phyloP scores from a whole-genome alignment of 1,284 basidiomycete species.

The Tilletia setariae region DNA sequence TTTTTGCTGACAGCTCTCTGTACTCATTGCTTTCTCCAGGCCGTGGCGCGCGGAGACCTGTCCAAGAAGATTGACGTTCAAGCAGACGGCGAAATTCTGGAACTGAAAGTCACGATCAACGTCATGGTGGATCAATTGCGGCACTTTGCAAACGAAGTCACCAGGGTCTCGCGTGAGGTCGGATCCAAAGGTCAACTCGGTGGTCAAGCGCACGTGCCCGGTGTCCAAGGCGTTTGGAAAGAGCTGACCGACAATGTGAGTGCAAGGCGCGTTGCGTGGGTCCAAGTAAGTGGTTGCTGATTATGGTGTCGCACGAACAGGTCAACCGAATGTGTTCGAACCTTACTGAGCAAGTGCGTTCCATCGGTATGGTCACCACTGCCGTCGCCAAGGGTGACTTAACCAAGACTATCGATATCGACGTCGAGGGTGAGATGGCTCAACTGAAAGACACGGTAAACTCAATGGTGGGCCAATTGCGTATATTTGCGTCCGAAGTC shows the following conservation, averaged over 20 bases:
- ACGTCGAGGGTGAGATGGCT: constrained; percentile 87
- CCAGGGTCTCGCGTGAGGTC: constrained; percentile 71
- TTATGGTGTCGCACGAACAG: constrained; percentile 54
- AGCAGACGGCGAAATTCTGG: constrained; percentile 91
- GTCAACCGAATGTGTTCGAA: constrained; percentile 90
- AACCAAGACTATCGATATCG: constrained; percentile 62
- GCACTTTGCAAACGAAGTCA: constrained; percentile 90
- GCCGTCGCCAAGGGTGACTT: constrained; percentile 69
- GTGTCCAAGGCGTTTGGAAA: constrained; percentile 55
- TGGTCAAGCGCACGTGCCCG: constrained; percentile 54
- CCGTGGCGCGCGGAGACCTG: constrained; percentile 90
- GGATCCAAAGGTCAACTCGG: constrained; percentile 49
- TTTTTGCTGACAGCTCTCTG: background rate
- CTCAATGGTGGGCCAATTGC: constrained; percentile 81
- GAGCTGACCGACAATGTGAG: constrained; percentile 50
- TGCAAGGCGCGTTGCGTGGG: background rate
- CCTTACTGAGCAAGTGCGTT: constrained; percentile 89
- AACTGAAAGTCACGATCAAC: constrained; percentile 96
- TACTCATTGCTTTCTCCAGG: constrained; percentile 51
- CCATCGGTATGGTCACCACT: constrained; percentile 83
- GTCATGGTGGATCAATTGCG: constrained; percentile 87
- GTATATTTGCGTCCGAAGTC: constrained; percentile 75
- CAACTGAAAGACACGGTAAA: constrained; percentile 81
- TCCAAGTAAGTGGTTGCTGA: constrained; percentile 4
- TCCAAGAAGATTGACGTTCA: constrained; percentile 95